Evolutionary conservation across 2,329 filamentous ascomycete species (phyloP), one percentile per base, ranked within the genome.

Genomic region (Tolypocladium inflatum): DNA sequence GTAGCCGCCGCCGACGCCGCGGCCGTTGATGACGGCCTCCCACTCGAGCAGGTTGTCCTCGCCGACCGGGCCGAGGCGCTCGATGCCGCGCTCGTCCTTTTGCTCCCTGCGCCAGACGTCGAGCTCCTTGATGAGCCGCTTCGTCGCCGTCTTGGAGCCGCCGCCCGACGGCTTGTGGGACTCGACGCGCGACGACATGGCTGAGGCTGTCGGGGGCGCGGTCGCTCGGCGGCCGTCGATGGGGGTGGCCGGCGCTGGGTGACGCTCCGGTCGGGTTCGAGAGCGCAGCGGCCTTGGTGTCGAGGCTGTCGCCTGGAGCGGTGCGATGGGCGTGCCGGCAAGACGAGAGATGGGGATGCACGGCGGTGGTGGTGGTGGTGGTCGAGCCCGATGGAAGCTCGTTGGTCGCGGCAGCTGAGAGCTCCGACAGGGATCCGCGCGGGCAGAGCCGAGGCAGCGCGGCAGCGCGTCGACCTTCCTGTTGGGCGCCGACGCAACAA

Each of bases 1-100:
- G 60, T 85, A 85, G 11, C 82, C 82, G 37, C 67, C 69, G 1
- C 80, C 81, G 26, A 85, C 68, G 21, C 77, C 82, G 58, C 73
- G 71, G n/a, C 82, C 83, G 63, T 82, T 83, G 57, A 87, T 76
- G 56, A 86, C 81, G 35, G 82, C 78, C 70, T 84, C 78, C 81
- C 84, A 85, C 54, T 69, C 70, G 61, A 85, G 72, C 57, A 87
- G 69, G 66, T 83, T 77, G n/a, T 76, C 77, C 60, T 83, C 81
- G 62, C 68, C 69, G 42, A 77, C 73, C 26, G 83, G 81, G 0
- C 80, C 81, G 5, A 86, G 78, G 15, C 83, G 76, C 73, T 85
- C 81, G 63, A 86, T 81, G 51, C 82, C 82, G 62, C 69, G 69
- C 65, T 83, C 80, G 45, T 74, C 69, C 52, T 70, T 68, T 61